These are phyloP conservation scores for Solanum neorickii DNA, from an alignment of 257 asterid genomes.

Conservation along the genomic window DNA sequence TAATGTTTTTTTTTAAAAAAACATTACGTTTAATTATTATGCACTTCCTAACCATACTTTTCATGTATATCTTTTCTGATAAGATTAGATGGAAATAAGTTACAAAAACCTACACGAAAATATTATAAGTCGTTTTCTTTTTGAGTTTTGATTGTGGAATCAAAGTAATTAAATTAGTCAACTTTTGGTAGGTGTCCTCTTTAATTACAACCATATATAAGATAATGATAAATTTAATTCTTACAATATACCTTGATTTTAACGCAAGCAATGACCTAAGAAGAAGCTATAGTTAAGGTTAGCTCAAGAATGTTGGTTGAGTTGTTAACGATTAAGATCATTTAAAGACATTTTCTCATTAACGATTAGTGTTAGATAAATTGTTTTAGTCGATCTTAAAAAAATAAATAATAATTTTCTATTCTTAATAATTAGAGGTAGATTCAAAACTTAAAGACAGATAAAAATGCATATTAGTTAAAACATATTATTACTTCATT, in stretches of 20 bases:
- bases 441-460: too few relatives aligned
- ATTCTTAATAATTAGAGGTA: too few relatives aligned
- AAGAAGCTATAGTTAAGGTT: too few relatives aligned
- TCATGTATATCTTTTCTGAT: not conserved
- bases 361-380: too few relatives aligned
- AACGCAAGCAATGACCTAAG: not conserved
- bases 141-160: not conserved
- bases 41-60: not conserved
- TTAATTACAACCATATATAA: not conserved
- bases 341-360: too few relatives aligned
- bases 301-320: too few relatives aligned
- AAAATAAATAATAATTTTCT: too few relatives aligned
- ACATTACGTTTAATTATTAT: not conserved
- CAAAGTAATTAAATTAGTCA: not conserved
- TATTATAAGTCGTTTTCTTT: not conserved
- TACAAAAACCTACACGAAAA: not conserved
- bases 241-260: not conserved
- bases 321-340: too few relatives aligned
- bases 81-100: not conserved
- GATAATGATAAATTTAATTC: not conserved
- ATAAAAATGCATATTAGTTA: not conserved
- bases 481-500: not conserved
- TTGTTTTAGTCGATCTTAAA: too few relatives aligned
- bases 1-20: not conserved
- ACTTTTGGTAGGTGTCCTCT: not conserved